Base-by-base conservation (phyloP, 345 rosid genomes). In the Syzygium oleosum region DNA sequence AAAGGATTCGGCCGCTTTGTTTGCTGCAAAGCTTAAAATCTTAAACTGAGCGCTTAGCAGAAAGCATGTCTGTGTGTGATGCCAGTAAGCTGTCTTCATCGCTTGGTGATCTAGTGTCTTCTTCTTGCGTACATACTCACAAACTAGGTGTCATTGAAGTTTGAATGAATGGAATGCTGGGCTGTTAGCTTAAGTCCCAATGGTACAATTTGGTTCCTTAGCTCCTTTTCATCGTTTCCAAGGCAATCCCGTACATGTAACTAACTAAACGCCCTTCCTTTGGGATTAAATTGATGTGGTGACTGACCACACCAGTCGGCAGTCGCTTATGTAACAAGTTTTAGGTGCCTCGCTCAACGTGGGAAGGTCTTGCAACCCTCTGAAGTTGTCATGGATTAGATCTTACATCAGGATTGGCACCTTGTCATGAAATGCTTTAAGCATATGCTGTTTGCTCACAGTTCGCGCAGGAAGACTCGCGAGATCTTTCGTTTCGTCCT, bases 1-100 rank as follows among this genome's bases (percentile, higher is more conserved):
- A 34, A 34, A 73, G 80, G 80, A 73, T 73, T 90, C 10, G 88
- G 91, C 51, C 92, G 91, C 56, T 92, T 92, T 58, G 85, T 91
- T 34, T 92, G 94, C 85, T 91, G 90, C 87, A 92, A 88, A 88
- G 90, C 91, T 86, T 92, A 86, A 91, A 23, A 19, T 17, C 46
- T 73, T 34, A 34, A 3, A 19, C 12, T 12, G 46, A 73, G 6
- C 25, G 80, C 80, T 17, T 41, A 1, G 46, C 38, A 61, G 73
- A 61, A 13, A 61, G 80, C 80, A 17, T 34, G 25, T 34, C 46
- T 2, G 9, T 19, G 80, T 34, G 49, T 73, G 80, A 17, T 31
- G 43, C 23, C 1, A 6, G 34, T 34, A 6, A 68, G 1, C 9
- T 9, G 46, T 34, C 19, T 68, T 68, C 80, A 1, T 73, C 9